phyloP scores from a whole-genome alignment of 1,139 yeast genomes.

The Taiozyma sp. region DNA sequence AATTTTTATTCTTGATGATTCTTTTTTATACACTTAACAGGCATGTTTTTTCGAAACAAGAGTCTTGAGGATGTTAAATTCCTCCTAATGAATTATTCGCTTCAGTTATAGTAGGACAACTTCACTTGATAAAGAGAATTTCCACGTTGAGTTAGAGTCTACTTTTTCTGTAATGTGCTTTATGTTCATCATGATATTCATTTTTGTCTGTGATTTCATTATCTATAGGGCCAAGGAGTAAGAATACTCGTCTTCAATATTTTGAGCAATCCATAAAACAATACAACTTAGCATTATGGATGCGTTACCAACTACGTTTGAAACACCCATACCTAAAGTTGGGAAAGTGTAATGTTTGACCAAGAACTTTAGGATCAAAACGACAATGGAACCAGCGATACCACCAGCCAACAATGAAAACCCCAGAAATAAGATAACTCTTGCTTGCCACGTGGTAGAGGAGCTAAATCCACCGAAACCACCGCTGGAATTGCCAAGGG shows the following conservation, averaged over 20 bases:
- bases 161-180: neutral
- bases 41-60: neutral
- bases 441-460: slow-evolving; percentile 86
- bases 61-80: neutral
- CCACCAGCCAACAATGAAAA: slow-evolving; percentile 94
- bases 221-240: slow-evolving; percentile 72
- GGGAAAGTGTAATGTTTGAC: slow-evolving; percentile 72
- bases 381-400: slow-evolving; percentile 85
- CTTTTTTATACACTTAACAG: neutral
- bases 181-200: neutral
- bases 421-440: slow-evolving; percentile 84
- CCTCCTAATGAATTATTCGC: neutral
- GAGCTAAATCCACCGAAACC: slow-evolving; percentile 30
- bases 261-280: slow-evolving; percentile 87
- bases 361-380: slow-evolving; percentile 76
- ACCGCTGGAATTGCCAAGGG: slow-evolving; percentile 40
- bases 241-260: slow-evolving; percentile 91
- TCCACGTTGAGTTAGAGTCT: neutral
- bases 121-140: neutral
- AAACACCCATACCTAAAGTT: slow-evolving; percentile 90
- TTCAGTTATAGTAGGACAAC: neutral
- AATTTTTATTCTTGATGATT: neutral
- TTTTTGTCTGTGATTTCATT: neutral
- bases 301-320: slow-evolving; percentile 77
- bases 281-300: slow-evolving; percentile 85